Conservation (phyloP, 805 yeast genomes). For the Nakazawaea holstii region DNA sequence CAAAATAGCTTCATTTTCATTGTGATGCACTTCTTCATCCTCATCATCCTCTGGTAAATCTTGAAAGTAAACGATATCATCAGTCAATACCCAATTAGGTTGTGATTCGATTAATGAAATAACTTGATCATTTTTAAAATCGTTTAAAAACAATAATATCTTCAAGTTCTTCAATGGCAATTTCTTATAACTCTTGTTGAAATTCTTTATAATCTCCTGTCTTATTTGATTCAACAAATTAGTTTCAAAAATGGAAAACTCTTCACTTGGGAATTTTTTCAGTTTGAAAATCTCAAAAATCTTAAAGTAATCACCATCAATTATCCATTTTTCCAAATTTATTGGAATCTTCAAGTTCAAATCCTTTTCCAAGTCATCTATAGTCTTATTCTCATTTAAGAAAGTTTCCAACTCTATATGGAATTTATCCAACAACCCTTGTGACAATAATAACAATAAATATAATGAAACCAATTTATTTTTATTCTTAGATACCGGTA, state of each 20-base stretch:
- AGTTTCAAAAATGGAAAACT: slow-evolving; percentile 72
- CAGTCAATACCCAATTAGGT: slow-evolving; percentile 52
- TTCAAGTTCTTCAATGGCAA: slow-evolving; percentile 83
- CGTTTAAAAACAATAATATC: slow-evolving; percentile 64
- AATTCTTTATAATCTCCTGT: slow-evolving; percentile 76
- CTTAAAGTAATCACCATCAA: slow-evolving; percentile 95
- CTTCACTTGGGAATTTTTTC: slow-evolving; percentile 64
- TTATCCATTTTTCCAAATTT: slow-evolving; percentile 84
- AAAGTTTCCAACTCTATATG: slow-evolving; percentile 84
- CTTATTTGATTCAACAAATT: slow-evolving; percentile 76
- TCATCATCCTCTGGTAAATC: slow-evolving; percentile 9
- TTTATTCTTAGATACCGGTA: slow-evolving; percentile 47
- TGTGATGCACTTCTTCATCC: slow-evolving; percentile 25
- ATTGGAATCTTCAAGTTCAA: slow-evolving; percentile 77
- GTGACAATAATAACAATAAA: slow-evolving; percentile 69
- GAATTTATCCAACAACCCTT: slow-evolving; percentile 81
- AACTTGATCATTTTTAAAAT: slow-evolving; percentile 45
- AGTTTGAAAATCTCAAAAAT: slow-evolving; percentile 61
- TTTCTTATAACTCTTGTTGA: slow-evolving; percentile 70
- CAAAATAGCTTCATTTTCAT: slow-evolving; percentile 42
- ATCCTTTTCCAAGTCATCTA: slow-evolving; percentile 57
- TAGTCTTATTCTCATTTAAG: slow-evolving; percentile 36
- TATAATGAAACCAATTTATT: slow-evolving; percentile 73
- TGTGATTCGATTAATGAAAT: slow-evolving; percentile 44
- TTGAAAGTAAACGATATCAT: slow-evolving; percentile 45